phyloP scores from a whole-genome alignment of 306 rosid genomes.

The Carpinus fangiana region DNA sequence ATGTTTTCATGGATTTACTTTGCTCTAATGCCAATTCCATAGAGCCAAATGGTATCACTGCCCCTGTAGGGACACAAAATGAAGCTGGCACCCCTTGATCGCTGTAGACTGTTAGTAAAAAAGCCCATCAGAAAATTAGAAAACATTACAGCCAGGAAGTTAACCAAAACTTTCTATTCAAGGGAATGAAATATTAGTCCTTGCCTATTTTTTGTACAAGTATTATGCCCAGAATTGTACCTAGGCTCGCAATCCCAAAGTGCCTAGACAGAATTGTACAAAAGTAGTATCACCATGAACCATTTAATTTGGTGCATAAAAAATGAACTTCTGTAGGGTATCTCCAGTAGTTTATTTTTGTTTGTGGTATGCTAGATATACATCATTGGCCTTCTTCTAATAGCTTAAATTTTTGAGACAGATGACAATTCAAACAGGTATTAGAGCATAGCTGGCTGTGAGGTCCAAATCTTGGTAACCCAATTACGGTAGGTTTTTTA shows the following conservation, averaged over 20 bases:
- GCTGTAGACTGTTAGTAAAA: slow-evolving; percentile 60
- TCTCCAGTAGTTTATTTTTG: background rate
- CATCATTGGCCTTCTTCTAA: background rate
- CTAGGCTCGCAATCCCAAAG: background rate
- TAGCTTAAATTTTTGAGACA: background rate
- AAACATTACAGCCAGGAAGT: slow-evolving; percentile 9
- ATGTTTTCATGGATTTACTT: slow-evolving; percentile 57
- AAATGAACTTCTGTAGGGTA: background rate
- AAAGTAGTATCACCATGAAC: background rate
- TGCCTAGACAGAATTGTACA: background rate
- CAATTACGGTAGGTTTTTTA: too few relatives aligned
- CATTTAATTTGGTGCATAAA: background rate
- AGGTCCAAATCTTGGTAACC: background rate
- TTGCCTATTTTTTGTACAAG: background rate
- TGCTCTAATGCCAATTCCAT: slow-evolving; percentile 80
- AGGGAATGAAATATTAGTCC: slow-evolving; percentile 19
- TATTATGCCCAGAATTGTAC: background rate
- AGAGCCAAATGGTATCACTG: slow-evolving; percentile 90
- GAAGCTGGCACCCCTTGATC: slow-evolving; percentile 85
- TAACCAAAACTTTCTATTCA: slow-evolving; percentile 11
- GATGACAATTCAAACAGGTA: background rate
- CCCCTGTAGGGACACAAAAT: slow-evolving; percentile 80
- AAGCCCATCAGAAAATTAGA: slow-evolving; percentile 26
- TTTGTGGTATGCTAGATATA: background rate
- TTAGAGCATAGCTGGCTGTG: background rate